Conservation (phyloP, 1,139 yeast species). For the Magnusiomyces starmeri region DNA sequence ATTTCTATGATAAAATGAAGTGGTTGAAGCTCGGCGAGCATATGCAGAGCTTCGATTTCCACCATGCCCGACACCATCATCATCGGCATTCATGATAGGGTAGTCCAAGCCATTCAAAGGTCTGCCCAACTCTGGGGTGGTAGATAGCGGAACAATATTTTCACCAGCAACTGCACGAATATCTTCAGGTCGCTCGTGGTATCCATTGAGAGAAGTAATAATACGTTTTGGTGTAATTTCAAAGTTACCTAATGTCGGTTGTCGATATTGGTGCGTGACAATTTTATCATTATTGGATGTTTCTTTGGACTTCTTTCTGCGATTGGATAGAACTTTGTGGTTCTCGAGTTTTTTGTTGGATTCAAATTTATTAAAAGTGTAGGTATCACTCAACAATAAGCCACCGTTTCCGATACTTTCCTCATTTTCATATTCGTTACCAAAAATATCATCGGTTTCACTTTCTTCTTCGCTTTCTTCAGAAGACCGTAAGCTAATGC, state of each 20-base stretch:
- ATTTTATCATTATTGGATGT: neutral
- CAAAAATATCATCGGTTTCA: neutral
- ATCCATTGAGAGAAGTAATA: conserved; percentile 27
- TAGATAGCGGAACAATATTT: conserved; percentile 1
- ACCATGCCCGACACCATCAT: neutral
- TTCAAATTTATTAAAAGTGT: neutral
- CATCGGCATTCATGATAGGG: neutral
- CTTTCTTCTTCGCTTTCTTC: conserved; percentile 5
- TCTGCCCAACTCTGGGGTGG: neutral
- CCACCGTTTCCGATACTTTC: neutral
- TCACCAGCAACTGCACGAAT: conserved; percentile 9
- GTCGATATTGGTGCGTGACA: conserved; percentile 15
- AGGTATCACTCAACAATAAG: neutral
- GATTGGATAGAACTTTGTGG: neutral
- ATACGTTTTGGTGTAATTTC: conserved; percentile 30
- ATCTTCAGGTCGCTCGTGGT: conserved; percentile 15
- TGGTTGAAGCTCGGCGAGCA: conserved; percentile 3
- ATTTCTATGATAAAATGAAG: neutral
- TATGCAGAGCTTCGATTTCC: conserved; percentile 4
- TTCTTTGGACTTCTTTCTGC: neutral
- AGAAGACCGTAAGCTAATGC: neutral
- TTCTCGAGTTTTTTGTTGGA: neutral
- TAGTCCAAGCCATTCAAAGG: neutral
- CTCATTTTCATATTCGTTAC: conserved; percentile 7
- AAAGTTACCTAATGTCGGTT: conserved; percentile 16